phyloP scores from a whole-genome alignment of 2,329 filamentous ascomycete species.

The Trichoderma aggressivum region DNA sequence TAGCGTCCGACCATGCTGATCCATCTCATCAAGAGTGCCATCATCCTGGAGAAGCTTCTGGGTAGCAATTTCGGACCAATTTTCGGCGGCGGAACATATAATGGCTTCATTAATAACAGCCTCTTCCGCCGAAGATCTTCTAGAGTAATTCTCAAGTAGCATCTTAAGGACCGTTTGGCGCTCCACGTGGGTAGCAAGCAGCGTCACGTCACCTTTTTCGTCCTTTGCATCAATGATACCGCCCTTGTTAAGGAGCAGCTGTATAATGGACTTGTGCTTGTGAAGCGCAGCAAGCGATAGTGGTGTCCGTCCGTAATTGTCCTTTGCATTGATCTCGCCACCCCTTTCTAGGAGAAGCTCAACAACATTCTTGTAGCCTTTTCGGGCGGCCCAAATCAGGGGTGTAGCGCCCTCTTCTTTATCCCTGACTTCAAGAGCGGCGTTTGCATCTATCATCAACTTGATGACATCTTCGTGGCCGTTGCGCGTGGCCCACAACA shows the following conservation, averaged over 20 bases:
- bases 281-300: not conserved
- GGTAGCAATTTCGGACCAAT: too few species aligned
- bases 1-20: not conserved
- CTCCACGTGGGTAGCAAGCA: not conserved
- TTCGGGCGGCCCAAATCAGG: not conserved
- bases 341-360: not conserved
- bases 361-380: not conserved
- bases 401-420: not conserved
- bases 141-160: not conserved
- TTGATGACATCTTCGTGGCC: not conserved
- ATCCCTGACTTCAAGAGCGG: not conserved
- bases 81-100: not conserved
- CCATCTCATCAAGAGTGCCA: not conserved
- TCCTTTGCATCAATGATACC: not conserved
- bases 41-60: not conserved
- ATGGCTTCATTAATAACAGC: not conserved
- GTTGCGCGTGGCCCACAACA: not conserved
- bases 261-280: not conserved
- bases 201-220: not conserved
- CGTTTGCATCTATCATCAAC: not conserved
- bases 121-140: not conserved
- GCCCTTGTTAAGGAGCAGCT: not conserved
- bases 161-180: not conserved
- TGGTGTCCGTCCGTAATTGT: not conserved
- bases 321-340: not conserved